These are phyloP conservation scores for Magnusiomyces fungicola DNA, from an alignment of 1,139 yeast genomes.

Conservation along the genomic window DNA sequence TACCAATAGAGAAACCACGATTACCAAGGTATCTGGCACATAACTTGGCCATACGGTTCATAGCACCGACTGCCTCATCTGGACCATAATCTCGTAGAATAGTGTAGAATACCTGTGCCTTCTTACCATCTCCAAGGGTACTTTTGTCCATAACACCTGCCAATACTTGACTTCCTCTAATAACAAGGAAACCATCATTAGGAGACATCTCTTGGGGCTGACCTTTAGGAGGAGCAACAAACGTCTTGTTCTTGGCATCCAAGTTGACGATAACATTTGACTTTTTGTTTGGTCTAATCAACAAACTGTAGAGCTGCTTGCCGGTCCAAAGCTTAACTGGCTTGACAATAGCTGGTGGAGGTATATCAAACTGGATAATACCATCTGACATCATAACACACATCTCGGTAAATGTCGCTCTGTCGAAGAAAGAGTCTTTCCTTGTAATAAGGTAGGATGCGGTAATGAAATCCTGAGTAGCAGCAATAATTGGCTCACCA, in stretches of 20 bases:
- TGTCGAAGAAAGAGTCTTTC: conserved; percentile 86
- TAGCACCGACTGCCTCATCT: conserved; percentile 87
- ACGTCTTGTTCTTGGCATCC: conserved; percentile 92
- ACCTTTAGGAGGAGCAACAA: conserved; percentile 58
- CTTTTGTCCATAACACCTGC: conserved; percentile 98
- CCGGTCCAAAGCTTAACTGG: conserved; percentile 96
- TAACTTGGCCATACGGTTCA: conserved; percentile 97
- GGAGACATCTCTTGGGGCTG: conserved; percentile 93
- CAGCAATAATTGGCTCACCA: conserved; percentile 99
- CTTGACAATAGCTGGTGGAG: conserved; percentile 89
- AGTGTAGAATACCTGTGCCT: conserved; percentile 92
- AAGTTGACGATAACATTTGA: conserved; percentile 81
- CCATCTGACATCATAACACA: conserved; percentile 97
- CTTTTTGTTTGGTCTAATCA: conserved; percentile 71
- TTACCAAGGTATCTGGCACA: conserved; percentile 94
- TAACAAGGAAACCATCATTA: conserved; percentile 88
- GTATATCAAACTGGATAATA: conserved; percentile 75
- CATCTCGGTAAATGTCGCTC: conserved; percentile 75
- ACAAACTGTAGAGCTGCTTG: conserved; percentile 82
- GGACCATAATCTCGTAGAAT: conserved; percentile 94
- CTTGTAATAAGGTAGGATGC: conserved; percentile 90
- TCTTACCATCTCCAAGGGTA: conserved; percentile 94
- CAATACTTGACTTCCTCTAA: conserved; percentile 81
- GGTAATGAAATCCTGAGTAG: conserved; percentile 98
- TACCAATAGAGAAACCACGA: conserved; percentile 95